Base-by-base conservation (phyloP, 2,329 filamentous ascomycete species). In the Pseudogymnoascus sp. region DNA sequence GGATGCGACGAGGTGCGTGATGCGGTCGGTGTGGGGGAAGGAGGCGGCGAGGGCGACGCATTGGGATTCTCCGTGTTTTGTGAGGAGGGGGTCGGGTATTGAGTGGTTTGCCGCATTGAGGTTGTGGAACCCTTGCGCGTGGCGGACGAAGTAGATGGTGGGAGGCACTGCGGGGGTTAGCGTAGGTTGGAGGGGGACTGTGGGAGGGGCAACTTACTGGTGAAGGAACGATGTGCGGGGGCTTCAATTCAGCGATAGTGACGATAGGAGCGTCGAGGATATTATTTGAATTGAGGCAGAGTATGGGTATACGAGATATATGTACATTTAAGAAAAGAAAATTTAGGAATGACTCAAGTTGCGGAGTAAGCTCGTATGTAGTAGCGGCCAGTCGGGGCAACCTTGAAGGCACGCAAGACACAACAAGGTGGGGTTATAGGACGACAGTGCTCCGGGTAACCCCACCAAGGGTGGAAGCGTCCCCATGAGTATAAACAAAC, bases 51-150 rank as follows among this genome's bases (percentile, higher is more conserved):
- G 85, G 15, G 76, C 73, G 26, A 75, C 77, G 77, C 91, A 96
- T 81, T 97, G 91, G 66, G 85, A 71, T 72, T 87, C 80, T 69
- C 93, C 93, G n/a, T 87, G 80, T 0, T 83, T 79, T 1, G 93
- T 96, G 62, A 96, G 83, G 64, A 84, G 78, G 1, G 93, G 92
- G 72, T 97, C 93, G n/a, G 74, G 86, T 42, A 96, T 78, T 65
- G 77, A 72, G 72, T 93, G 88, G 76, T 93, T 91, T 66, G 82
- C 87, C 26, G 78, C 70, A 67, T 71, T 80, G 71, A 95, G 83
- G 75, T 96, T 96, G 82, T 96, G 93, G 72, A 84, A 85, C 76
- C 91, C 92, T 77, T 91, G 80, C 11, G 87, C 88, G 74, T 91
- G 88, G 75, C 89, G 88, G 70, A 91, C 83, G 68, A 88, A 79